phyloP scores from a whole-genome alignment of 805 yeast genomes.

The Blastobotrys robertii region DNA sequence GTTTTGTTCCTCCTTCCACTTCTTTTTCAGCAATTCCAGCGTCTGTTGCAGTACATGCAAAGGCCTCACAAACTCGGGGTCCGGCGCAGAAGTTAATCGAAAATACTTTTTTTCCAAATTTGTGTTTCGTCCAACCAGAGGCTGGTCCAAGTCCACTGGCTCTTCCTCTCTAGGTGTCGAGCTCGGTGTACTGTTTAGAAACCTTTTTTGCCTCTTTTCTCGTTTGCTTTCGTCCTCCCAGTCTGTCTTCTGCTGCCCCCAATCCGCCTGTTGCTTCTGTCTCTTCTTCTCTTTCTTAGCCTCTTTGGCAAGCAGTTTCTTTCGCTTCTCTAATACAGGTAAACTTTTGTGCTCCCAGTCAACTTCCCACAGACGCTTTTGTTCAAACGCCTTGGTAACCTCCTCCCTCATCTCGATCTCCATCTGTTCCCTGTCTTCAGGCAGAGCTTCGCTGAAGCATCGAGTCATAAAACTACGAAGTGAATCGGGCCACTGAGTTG shows the following conservation, averaged over 20 bases:
- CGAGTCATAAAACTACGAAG: slow-evolving; percentile 41
- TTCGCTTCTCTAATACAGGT: slow-evolving; percentile 30
- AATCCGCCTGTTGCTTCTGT: background rate
- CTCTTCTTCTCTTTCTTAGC: slow-evolving; percentile 1
- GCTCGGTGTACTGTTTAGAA: slow-evolving; percentile 24
- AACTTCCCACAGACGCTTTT: slow-evolving; percentile 36
- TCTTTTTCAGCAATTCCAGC: slow-evolving; percentile 41
- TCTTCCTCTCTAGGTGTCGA: slow-evolving; percentile 14
- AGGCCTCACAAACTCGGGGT: slow-evolving; percentile 78
- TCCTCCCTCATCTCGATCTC: slow-evolving; percentile 42
- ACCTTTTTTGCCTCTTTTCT: slow-evolving; percentile 39
- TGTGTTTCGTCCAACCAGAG: slow-evolving; percentile 53
- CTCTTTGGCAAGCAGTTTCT: slow-evolving; percentile 3
- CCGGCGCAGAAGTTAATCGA: slow-evolving; percentile 84
- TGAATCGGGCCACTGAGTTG: slow-evolving; percentile 42
- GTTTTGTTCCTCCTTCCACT: slow-evolving; percentile 41
- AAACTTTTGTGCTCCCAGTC: slow-evolving; percentile 46
- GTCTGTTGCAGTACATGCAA: slow-evolving; percentile 49
- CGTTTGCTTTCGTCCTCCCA: background rate
- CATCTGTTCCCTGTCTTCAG: slow-evolving; percentile 32
- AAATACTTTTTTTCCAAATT: slow-evolving; percentile 68
- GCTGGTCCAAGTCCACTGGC: slow-evolving; percentile 10
- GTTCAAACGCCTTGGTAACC: slow-evolving; percentile 39
- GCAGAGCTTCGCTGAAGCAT: slow-evolving; percentile 35
- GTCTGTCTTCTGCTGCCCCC: background rate